Conservation (phyloP, 768 basidiomycete genomes). For the Trametes cubensis region DNA sequence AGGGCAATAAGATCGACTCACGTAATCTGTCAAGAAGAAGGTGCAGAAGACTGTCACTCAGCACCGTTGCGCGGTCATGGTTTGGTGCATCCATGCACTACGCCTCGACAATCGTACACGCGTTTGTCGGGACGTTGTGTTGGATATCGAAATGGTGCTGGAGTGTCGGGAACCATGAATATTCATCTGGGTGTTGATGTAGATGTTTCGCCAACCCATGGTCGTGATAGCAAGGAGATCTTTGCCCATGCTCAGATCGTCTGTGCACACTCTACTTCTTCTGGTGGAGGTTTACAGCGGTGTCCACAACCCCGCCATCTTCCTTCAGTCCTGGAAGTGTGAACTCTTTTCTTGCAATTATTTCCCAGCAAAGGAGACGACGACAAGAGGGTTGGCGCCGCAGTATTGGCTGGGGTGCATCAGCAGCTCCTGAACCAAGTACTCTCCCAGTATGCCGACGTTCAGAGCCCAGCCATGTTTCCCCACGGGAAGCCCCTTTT, state of each 20-base stretch:
- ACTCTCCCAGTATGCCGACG: too few relatives aligned
- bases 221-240: neutral
- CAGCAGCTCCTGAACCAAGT: too few relatives aligned
- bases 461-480: too few relatives aligned
- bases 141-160: constrained; percentile 8
- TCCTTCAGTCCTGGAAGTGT: neutral
- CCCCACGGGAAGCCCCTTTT: too few relatives aligned
- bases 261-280: neutral
- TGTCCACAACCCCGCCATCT: neutral
- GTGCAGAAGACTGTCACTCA: constrained; percentile 7
- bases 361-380: too few relatives aligned
- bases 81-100: constrained; percentile 17
- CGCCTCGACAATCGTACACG: constrained; percentile 2
- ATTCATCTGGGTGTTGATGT: neutral
- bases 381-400: too few relatives aligned
- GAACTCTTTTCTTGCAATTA: neutral
- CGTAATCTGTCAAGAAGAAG: neutral
- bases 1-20: neutral
- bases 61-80: constrained; percentile 15
- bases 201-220: neutral
- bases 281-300: neutral
- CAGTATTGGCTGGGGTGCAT: too few relatives aligned
- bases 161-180: constrained; percentile 4
- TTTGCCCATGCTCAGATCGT: too few relatives aligned
- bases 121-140: neutral